phyloP scores from a whole-genome alignment of 139 green algal genomes.

The Haematococcus lacustris region DNA sequence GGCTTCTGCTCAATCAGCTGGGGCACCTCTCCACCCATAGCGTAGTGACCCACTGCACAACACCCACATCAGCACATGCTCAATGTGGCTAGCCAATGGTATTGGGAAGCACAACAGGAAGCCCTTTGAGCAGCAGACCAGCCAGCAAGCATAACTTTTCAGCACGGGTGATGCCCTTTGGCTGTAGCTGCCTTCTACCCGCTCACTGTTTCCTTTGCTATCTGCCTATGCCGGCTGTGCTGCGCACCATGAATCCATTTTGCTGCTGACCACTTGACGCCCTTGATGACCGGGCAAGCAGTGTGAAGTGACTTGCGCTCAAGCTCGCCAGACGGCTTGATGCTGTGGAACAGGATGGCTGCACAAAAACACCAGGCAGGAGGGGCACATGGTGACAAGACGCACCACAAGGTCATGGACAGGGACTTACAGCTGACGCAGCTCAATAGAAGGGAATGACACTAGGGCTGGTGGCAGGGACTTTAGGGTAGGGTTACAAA shows the following conservation, averaged over 20 bases:
- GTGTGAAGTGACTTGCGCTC: slow-evolving; percentile 46
- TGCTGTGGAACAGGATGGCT: slow-evolving; percentile 52
- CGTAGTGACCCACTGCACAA: slow-evolving; percentile 39
- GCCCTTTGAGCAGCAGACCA: background rate
- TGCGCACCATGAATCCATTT: slow-evolving; percentile 32
- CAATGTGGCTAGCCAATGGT: slow-evolving; percentile 21
- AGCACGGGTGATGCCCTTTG: background rate
- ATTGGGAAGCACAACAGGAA: background rate
- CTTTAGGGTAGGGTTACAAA: no score
- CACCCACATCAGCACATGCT: background rate
- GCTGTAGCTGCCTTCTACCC: no score
- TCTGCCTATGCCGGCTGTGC: background rate
- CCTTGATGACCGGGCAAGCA: slow-evolving; percentile 57
- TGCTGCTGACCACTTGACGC: slow-evolving; percentile 43
- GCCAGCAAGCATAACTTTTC: background rate
- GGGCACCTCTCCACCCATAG: slow-evolving; percentile 9
- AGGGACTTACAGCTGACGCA: no score
- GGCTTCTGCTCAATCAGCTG: slow-evolving; percentile 24
- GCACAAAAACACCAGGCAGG: slow-evolving; percentile 6
- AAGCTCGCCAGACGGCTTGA: slow-evolving; percentile 47
- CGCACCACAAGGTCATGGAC: no score
- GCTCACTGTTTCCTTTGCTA: no score
- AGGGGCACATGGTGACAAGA: no score
- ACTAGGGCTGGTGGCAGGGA: no score
- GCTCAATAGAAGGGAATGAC: no score